Evolutionary conservation across 768 basidiomycete genomes (phyloP).

Genomic region (Xerocomus potaroensis): DNA sequence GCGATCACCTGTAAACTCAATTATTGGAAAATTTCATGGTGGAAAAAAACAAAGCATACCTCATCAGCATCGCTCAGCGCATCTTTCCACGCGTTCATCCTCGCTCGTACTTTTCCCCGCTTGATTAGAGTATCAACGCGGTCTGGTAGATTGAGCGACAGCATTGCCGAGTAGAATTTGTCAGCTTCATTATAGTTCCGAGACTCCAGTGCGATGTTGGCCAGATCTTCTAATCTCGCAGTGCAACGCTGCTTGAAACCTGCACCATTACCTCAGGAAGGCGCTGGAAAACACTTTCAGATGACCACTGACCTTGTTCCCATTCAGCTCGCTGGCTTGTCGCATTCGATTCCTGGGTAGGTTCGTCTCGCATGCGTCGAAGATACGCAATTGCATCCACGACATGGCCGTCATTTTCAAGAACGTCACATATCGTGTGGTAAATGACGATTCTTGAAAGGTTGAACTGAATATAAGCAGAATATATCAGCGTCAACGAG

Average conservation of each 20-base stretch:
- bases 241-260: neutral
- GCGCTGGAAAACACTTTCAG: too few species aligned
- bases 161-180: neutral
- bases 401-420: neutral
- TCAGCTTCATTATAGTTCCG: neutral
- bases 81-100: neutral
- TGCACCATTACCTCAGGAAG: neutral
- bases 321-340: neutral
- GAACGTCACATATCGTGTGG: neutral
- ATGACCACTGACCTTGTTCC: neutral
- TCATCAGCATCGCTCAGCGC: neutral
- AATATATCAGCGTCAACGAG: neutral
- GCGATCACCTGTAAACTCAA: too few species aligned
- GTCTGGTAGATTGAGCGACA: neutral
- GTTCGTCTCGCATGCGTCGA: neutral
- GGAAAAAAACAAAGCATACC: too few species aligned
- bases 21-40: too few species aligned
- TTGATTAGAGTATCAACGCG: neutral
- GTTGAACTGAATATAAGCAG: too few species aligned
- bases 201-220: neutral
- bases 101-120: neutral
- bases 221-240: neutral
- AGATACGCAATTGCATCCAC: neutral
- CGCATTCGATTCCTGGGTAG: neutral
- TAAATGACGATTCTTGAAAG: neutral